A percentile compares a stretch with the other conserved stretches of the same genome.
Evolutionary conservation across 345 rosid species (phyloP).

Genomic region (Erucastrum elatum): DNA sequence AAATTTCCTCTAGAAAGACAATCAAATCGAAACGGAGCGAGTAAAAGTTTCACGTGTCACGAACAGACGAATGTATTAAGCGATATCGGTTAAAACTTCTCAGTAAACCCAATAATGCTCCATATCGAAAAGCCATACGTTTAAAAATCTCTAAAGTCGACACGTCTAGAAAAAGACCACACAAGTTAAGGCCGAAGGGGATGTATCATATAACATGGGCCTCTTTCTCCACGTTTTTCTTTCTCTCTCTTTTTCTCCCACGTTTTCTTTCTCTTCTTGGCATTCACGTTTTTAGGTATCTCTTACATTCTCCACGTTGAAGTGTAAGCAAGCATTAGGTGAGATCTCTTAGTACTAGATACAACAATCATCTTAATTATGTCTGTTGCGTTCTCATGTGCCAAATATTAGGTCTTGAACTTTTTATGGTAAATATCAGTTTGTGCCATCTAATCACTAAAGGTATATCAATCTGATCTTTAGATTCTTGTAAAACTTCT

Average conservation of each 20-base stretch:
- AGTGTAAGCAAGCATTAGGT: slow-evolving; percentile 4
- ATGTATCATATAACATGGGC: slow-evolving; percentile 13
- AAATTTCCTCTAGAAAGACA: no score
- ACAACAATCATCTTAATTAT: slow-evolving; percentile 7
- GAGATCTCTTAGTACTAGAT: slow-evolving; percentile 19
- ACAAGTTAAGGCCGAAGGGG: background rate
- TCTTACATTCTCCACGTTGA: slow-evolving; percentile 30
- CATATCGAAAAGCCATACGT: slow-evolving; percentile 12
- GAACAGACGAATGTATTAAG: background rate
- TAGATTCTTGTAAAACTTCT: background rate
- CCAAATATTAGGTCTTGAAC: slow-evolving; percentile 18
- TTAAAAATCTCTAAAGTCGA: background rate
- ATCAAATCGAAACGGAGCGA: background rate
- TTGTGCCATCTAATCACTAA: background rate
- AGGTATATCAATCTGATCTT: background rate
- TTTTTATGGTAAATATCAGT: background rate
- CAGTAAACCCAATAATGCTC: background rate
- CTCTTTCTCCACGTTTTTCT: slow-evolving; percentile 18
- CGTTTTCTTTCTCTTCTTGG: slow-evolving; percentile 1
- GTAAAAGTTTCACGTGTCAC: background rate
- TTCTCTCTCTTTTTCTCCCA: background rate
- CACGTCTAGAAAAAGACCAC: slow-evolving; percentile 26
- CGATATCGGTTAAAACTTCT: background rate
- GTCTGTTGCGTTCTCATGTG: slow-evolving; percentile 17
- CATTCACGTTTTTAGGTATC: slow-evolving; percentile 33